phyloP scores from a whole-genome alignment of 331 rosid genomes.

The Ulmus americana region DNA sequence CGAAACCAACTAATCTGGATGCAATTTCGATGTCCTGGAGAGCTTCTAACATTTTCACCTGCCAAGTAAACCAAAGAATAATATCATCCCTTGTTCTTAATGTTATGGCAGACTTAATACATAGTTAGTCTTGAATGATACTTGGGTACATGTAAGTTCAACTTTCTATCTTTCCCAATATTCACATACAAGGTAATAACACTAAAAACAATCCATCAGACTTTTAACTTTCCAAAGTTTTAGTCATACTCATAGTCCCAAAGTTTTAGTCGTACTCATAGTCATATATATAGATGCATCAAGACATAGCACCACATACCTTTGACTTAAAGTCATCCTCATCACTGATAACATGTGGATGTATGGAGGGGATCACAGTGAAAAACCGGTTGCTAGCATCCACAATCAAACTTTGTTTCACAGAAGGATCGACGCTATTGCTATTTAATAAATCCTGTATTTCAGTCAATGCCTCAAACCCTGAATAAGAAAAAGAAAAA shows the following conservation, averaged over 20 bases:
- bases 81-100: neutral
- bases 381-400: conserved; percentile 97
- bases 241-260: too few relatives aligned
- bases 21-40: conserved; percentile 98
- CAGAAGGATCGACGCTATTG: conserved; percentile 37
- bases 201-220: neutral
- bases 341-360: conserved; percentile 79
- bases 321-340: conserved; percentile 81
- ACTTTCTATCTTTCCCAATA: neutral
- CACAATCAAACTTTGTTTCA: conserved; percentile 73
- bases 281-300: neutral
- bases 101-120: neutral
- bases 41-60: conserved; percentile 99
- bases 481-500: conserved; percentile 37
- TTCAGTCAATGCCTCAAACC: conserved; percentile 92
- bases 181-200: neutral
- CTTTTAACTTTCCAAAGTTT: neutral
- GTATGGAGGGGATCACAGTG: conserved; percentile 89
- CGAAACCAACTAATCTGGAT: conserved; percentile 89
- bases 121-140: neutral
- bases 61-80: conserved; percentile 10
- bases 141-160: neutral
- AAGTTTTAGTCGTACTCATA: too few relatives aligned
- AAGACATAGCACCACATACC: conserved; percentile 38
- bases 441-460: conserved; percentile 67